Evolutionary conservation across 2,329 filamentous ascomycete genomes (phyloP).

Genomic region (Exserohilum rostratum): DNA sequence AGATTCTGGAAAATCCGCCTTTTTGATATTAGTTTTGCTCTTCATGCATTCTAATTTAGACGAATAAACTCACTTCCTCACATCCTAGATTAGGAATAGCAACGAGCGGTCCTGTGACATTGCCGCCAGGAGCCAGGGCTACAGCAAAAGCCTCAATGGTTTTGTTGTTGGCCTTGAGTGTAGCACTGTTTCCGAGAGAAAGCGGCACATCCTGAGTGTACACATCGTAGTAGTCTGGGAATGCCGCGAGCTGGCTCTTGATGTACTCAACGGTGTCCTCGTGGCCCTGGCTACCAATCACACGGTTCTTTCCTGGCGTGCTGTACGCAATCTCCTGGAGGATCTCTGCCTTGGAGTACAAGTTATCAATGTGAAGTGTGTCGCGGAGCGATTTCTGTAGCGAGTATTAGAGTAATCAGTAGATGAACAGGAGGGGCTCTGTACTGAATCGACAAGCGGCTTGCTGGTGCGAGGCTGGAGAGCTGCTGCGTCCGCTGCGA

Average conservation of each 20-base stretch:
- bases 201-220: constrained; percentile 37
- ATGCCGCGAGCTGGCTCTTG: constrained; percentile 36
- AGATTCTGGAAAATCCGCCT: constrained; percentile 65
- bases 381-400: constrained; percentile 33
- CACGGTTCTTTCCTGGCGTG: constrained; percentile 48
- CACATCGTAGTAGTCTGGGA: constrained; percentile 48
- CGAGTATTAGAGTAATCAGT: neutral
- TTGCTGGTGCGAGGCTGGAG: constrained; percentile 29
- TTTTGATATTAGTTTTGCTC: neutral
- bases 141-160: constrained; percentile 34
- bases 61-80: constrained; percentile 30
- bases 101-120: constrained; percentile 38
- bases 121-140: constrained; percentile 40
- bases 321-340: constrained; percentile 50
- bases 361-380: constrained; percentile 32
- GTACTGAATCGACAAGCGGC: constrained; percentile 36
- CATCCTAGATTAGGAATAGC: constrained; percentile 44
- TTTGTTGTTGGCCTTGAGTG: constrained; percentile 39
- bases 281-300: constrained; percentile 50
- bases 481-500: constrained; percentile 27
- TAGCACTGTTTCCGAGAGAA: constrained; percentile 32
- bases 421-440: neutral
- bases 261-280: constrained; percentile 50
- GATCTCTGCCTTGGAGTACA: constrained; percentile 37
- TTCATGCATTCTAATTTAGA: neutral